Base-by-base conservation (phyloP, 768 basidiomycete species). In the Lactarius hengduanensis region DNA sequence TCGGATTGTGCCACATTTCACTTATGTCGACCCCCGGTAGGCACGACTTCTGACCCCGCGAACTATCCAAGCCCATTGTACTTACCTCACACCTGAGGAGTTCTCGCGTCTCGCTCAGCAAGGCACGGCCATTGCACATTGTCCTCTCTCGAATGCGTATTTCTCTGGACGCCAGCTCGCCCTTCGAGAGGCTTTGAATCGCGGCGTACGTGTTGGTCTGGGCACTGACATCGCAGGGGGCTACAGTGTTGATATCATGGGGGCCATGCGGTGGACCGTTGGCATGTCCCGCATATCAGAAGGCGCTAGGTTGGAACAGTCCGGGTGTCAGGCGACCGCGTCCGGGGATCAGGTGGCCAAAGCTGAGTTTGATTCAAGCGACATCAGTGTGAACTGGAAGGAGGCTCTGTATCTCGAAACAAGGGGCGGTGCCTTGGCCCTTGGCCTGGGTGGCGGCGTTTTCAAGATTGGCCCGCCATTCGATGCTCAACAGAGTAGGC, bases 211-310 rank as follows among this genome's bases (percentile, higher is more conserved):
- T 32, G 84, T 96, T 13, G 94, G 94, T 0, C 82, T 96, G 1
- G 94, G 94, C 2, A 87, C 88, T 26, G 94, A 96, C 70, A 79
- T 96, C 54, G 92, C 92, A 2, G 94, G 94, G 1, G 94, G 94
- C 5, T 96, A 96, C 74, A 85, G 84, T 57, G 73, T 88, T 41
- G 89, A 91, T 71, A 84, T 96, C 18, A 89, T 93, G 84, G 81
- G 77, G 56, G 80, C 84, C 26, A 95, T 95, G 94, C 81, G 94
- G 57, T 85, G 87, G 59, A 86, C 91, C 0, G 93, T 96, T 0
- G 78, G 81, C 5, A 82, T 87, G 0, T 86, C 92, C 3, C 80
- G 89, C 62, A 84, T 90, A 78, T 80, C 89, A 13, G 85, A 94
- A 72, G 86, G 87, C 3, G 71, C 73, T 41, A 76, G 79, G 11